These are phyloP conservation scores for Plasmodium gonderi DNA, from an alignment of 169 alveolate genomes.

Conservation along the genomic window DNA sequence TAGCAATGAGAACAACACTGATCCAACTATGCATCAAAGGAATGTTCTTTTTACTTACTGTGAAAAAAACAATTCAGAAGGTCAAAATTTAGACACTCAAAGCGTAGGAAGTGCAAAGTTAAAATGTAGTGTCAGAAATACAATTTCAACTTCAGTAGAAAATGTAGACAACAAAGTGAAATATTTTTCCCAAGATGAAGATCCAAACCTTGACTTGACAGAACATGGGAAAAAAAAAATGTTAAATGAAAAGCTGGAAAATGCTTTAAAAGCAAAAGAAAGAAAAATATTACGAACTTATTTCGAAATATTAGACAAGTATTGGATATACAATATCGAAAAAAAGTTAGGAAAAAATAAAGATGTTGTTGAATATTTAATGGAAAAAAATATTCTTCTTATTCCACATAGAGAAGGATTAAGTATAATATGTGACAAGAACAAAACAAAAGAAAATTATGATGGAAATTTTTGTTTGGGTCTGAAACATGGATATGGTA, in stretches of 20 bases:
- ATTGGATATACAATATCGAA: slow-evolving; percentile 56
- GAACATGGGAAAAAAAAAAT: not conserved
- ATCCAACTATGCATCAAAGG: not conserved
- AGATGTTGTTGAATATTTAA: slow-evolving; percentile 58
- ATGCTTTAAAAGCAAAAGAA: slow-evolving; percentile 8
- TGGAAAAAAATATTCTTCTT: slow-evolving; percentile 23
- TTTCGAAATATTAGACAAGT: slow-evolving; percentile 40
- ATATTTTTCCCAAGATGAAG: not conserved
- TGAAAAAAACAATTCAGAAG: not conserved
- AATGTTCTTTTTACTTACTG: not conserved
- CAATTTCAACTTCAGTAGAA: not conserved
- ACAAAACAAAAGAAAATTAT: slow-evolving; percentile 63
- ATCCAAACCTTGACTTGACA: not conserved
- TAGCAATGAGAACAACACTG: not conserved
- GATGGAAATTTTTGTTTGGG: slow-evolving; percentile 71
- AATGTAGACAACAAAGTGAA: not conserved
- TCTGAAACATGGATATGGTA: slow-evolving; percentile 73
- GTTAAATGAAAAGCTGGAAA: slow-evolving; percentile 44
- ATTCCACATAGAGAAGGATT: slow-evolving; percentile 69
- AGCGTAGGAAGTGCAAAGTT: not conserved
- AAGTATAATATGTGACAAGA: slow-evolving; percentile 45
- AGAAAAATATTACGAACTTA: slow-evolving; percentile 23
- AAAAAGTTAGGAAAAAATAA: slow-evolving; percentile 25
- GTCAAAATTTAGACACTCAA: not conserved
- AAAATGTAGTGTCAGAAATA: not conserved